These are phyloP conservation scores for Panicum miliaceum DNA, from an alignment of 176 grass and related monocot species.

Conservation along the genomic window DNA sequence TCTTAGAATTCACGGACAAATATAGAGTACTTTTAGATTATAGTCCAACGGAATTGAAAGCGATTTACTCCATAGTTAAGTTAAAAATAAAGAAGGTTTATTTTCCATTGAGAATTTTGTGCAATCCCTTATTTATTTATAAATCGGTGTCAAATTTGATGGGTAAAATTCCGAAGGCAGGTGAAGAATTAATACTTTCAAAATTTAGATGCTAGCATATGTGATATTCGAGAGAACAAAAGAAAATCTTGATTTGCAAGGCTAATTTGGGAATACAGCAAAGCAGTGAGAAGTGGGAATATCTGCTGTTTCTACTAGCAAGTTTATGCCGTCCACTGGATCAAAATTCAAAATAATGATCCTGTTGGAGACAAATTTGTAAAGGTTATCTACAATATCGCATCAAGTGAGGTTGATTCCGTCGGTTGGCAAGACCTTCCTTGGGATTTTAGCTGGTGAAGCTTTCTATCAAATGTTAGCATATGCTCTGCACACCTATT, in stretches of 20 bases:
- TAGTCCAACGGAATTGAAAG: not conserved
- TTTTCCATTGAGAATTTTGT: too few species aligned
- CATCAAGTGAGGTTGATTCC: not conserved
- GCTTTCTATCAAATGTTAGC: not conserved
- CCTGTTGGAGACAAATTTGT: not conserved
- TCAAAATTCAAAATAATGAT: not conserved
- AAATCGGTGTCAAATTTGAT: not conserved
- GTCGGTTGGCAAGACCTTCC: not conserved
- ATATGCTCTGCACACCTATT: not conserved
- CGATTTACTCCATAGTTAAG: not conserved
- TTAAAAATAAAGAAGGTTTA: not conserved
- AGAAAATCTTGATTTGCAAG: too few species aligned
- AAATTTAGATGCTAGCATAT: not conserved
- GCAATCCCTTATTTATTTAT: too few species aligned
- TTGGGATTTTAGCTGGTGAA: not conserved
- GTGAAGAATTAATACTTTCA: not conserved
- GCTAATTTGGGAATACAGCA: constrained; percentile 7
- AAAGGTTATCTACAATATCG: not conserved
- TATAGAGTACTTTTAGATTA: not conserved
- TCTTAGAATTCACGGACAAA: not conserved
- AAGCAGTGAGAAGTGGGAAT: not conserved
- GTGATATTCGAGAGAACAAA: not conserved
- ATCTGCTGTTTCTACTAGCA: not conserved
- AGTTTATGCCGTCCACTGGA: not conserved
- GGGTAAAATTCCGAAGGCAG: not conserved